A percentile compares a stretch with the other conserved stretches of the same genome.
Evolutionary conservation across 257 asterid genomes (phyloP).

Genomic region (Knoxia roxburghii): DNA sequence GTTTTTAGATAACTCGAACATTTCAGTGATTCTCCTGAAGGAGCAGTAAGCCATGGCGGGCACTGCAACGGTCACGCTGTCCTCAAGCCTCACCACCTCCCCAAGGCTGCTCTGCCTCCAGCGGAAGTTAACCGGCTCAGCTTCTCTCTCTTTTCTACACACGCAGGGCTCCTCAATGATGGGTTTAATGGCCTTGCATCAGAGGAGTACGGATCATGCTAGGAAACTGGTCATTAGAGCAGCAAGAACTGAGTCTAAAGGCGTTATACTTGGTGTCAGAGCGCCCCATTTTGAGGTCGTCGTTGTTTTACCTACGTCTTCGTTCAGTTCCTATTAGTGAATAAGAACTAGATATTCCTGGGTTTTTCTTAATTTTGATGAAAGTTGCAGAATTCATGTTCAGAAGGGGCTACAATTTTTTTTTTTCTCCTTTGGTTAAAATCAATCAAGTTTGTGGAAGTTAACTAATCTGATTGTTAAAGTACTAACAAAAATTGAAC

Average conservation of each 20-base stretch:
- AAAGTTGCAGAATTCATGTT: not conserved
- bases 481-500: no score
- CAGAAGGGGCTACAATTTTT: not conserved
- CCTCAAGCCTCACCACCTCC: constrained; percentile 27
- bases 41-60: constrained; percentile 44
- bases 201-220: constrained; percentile 24
- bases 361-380: not conserved
- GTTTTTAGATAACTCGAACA: not conserved
- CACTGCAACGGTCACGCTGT: constrained; percentile 34
- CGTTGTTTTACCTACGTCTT: not conserved
- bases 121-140: constrained; percentile 17
- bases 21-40: constrained; percentile 4
- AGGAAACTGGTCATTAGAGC: constrained; percentile 65
- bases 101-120: constrained; percentile 21
- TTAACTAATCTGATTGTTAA: not conserved
- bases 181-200: constrained; percentile 30
- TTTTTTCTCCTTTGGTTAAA: not conserved
- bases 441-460: not conserved
- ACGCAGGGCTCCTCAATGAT: constrained; percentile 30
- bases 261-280: constrained; percentile 66
- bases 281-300: constrained; percentile 78
- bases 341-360: not conserved
- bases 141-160: constrained; percentile 19
- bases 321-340: not conserved
- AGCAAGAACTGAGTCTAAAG: constrained; percentile 70